A percentile compares a stretch with the other conserved stretches of the same genome.
phyloP scores from a whole-genome alignment of 371 early-diverging fungal genomes.

The Apophysomyces sp. region DNA sequence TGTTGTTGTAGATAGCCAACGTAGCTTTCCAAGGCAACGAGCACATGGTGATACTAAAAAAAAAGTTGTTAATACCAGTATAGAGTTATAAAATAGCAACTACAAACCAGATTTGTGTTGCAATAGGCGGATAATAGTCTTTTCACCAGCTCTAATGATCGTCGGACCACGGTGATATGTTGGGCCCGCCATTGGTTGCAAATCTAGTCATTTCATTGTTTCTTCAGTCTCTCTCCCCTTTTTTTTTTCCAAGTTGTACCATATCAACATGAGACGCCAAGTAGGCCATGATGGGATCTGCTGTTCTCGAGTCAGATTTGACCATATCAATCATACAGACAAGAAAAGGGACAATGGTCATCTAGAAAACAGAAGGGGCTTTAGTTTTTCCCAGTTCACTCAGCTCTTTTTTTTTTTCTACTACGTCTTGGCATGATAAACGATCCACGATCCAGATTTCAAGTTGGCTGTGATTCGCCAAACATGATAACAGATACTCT shows the following conservation, averaged over 20 bases:
- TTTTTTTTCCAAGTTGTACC: background rate
- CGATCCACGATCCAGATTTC: background rate
- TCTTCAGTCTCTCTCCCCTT: background rate
- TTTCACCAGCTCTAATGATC: conserved; percentile 13
- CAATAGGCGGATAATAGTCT: background rate
- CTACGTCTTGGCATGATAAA: background rate
- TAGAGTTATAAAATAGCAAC: background rate
- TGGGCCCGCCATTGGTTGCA: conserved; percentile 4
- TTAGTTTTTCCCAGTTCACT: too few relatives aligned
- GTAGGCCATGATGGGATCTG: background rate
- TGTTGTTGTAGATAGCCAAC: background rate
- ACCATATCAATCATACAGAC: conserved; percentile 15
- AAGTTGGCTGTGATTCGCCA: background rate
- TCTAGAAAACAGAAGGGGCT: background rate
- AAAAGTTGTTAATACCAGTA: too few relatives aligned
- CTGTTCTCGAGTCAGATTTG: conserved; percentile 6
- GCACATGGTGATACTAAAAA: background rate
- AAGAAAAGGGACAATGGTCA: conserved; percentile 4
- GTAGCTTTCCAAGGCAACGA: background rate
- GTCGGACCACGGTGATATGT: conserved; percentile 18
- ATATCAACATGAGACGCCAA: background rate
- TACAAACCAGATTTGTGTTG: background rate
- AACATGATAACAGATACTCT: conserved; percentile 1
- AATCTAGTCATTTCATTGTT: background rate
- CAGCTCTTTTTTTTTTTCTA: background rate